A percentile compares a stretch with the other conserved stretches of the same genome.
These are phyloP conservation scores for Venturia oleaginea DNA, from an alignment of 2,329 filamentous ascomycete species.

Conservation along the genomic window DNA sequence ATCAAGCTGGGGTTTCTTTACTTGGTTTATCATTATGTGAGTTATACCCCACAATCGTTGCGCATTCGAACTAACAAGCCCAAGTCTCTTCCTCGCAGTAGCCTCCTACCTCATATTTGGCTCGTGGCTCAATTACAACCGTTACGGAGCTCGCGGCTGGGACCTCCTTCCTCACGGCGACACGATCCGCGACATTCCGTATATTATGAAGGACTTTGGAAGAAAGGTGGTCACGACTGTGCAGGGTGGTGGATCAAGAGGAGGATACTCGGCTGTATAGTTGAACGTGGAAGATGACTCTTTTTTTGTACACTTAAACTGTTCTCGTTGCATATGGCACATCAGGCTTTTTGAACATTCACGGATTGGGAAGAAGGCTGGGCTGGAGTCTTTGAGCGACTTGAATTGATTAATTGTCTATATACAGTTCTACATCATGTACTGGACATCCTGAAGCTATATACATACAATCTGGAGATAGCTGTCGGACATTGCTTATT, in stretches of 20 bases:
- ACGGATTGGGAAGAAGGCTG: conserved; percentile 4
- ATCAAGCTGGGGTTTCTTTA: conserved; percentile 86
- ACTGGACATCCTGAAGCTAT: no score
- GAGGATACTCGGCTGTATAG: conserved; percentile 90
- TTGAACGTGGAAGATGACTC: neutral
- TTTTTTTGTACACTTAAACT: neutral
- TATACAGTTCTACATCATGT: neutral
- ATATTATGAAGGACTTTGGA: conserved; percentile 81
- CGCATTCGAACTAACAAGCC: neutral
- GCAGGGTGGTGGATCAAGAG: conserved; percentile 72
- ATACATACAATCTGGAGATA: neutral
- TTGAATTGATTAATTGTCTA: neutral
- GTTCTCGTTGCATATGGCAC: neutral
- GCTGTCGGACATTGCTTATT: neutral
- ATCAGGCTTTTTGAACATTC: neutral
- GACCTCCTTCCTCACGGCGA: conserved; percentile 90
- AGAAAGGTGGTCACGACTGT: conserved; percentile 73
- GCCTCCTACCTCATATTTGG: conserved; percentile 94
- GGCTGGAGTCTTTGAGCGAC: conserved; percentile 1
- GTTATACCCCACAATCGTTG: conserved; percentile 23
- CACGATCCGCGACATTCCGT: conserved; percentile 83
- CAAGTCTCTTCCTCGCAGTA: conserved; percentile 70
- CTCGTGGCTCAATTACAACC: conserved; percentile 98
- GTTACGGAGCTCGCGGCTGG: conserved; percentile 90
- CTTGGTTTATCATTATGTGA: conserved; percentile 91